Conservation (phyloP, 208 protist species). For the Wallacemonas sp. region DNA sequence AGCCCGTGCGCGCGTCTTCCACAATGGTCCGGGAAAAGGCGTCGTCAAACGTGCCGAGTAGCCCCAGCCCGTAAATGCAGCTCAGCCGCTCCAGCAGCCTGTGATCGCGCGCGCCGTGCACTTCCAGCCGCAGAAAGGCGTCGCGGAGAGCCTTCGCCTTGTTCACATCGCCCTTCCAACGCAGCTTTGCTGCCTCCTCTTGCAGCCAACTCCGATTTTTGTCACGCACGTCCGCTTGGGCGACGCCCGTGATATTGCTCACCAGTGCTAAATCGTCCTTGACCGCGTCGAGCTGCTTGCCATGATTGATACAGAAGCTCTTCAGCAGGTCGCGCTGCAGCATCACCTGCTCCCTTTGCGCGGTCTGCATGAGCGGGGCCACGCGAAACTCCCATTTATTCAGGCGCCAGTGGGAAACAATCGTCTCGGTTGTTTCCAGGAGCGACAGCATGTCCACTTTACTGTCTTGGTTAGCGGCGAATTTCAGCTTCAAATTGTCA, state of each 20-base stretch:
- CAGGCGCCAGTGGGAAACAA: conserved; percentile 68
- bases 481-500: conserved; percentile 38
- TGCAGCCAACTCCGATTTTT: conserved; percentile 82
- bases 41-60: conserved; percentile 73
- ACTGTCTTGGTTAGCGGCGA: conserved; percentile 3
- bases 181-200: conserved; percentile 69
- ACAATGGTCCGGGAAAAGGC: conserved; percentile 82
- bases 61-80: conserved; percentile 80
- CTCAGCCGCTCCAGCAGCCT: conserved; percentile 75
- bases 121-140: conserved; percentile 80
- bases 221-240: conserved; percentile 39
- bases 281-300: conserved; percentile 42
- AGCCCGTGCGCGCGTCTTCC: conserved; percentile 52
- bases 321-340: conserved; percentile 76
- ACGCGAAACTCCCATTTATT: conserved; percentile 90
- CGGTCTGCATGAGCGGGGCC: conserved; percentile 42
- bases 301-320: conserved; percentile 43
- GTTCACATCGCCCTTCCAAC: conserved; percentile 87
- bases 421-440: conserved; percentile 56
- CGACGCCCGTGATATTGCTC: conserved; percentile 42
- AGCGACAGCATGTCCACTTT: conserved; percentile 39
- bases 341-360: conserved; percentile 57
- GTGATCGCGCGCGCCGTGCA: conserved; percentile 69
- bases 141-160: conserved; percentile 80
- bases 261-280: conserved; percentile 52